phyloP scores from a whole-genome alignment of 495 filamentous ascomycete species.

The Letharia lupina region DNA sequence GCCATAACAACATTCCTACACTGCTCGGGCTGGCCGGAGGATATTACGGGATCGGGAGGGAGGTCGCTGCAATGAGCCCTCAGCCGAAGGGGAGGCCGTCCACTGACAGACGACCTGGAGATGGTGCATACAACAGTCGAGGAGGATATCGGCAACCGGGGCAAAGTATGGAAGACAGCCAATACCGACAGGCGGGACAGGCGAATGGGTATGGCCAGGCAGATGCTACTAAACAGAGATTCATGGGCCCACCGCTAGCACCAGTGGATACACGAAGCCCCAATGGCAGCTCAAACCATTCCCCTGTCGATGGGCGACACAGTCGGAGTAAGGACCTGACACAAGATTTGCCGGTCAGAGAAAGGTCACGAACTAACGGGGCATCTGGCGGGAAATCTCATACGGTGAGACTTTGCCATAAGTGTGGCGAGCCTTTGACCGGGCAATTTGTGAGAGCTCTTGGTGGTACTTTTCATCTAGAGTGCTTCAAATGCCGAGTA shows the following conservation, averaged over 20 bases:
- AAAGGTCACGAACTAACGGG: conserved; percentile 39
- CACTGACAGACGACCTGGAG: conserved; percentile 21
- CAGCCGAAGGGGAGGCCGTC: conserved; percentile 25
- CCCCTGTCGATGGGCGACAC: conserved; percentile 19
- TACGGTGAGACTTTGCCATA: conserved; percentile 62
- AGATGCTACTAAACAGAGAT: conserved; percentile 17
- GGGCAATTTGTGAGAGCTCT: conserved; percentile 95
- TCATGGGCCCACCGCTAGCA: conserved; percentile 14
- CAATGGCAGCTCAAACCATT: conserved; percentile 21
- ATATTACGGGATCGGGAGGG: conserved; percentile 5
- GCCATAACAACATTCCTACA: neutral
- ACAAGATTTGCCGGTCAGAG: conserved; percentile 22
- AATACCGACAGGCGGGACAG: conserved; percentile 15
- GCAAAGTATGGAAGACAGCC: conserved; percentile 15
- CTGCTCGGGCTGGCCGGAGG: neutral
- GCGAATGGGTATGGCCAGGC: conserved; percentile 21
- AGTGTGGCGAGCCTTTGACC: conserved; percentile 75
- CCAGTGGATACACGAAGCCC: conserved; percentile 16
- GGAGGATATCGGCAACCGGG: conserved; percentile 16
- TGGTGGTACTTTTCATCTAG: conserved; percentile 87
- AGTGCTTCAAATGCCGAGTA: conserved; percentile 97
- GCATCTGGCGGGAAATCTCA: conserved; percentile 37
- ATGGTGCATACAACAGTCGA: conserved; percentile 19
- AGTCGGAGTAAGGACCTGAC: conserved; percentile 18
- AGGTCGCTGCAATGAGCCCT: conserved; percentile 21